Evolutionary conservation across 805 yeast species (phyloP), one percentile per base, ranked within the genome.

Genomic region (Schwanniomyces pseudopolymorphus): DNA sequence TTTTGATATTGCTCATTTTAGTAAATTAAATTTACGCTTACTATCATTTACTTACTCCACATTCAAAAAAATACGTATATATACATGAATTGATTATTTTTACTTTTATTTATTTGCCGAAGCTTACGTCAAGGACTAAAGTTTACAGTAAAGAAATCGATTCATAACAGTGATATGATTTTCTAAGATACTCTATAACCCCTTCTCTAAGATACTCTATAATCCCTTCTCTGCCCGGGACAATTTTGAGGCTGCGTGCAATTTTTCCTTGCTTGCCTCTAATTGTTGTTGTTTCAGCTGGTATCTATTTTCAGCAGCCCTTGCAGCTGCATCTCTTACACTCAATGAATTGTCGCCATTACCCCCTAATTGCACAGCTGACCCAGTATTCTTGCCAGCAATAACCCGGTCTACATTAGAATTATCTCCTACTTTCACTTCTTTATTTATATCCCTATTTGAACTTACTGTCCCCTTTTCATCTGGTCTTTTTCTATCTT

Each of bases 221-320:
- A 69, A 53, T 5, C 70, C 69, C 55, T 70, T 71, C 21, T 70
- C 74, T 37, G 49, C 56, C 46, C 53, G 55, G 13, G 72, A 62
- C 48, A 61, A 50, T 44, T 56, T 55, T 39, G 58, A 51, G 70
- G 67, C 60, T 14, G 62, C 56, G 54, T 62, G 55, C 33, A 72
- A 50, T 52, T 63, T 62, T 2, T 54, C 63, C 47, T 57, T 55
- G 44, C 74, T 68, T 16, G 56, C 56, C 44, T 56, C 52, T 19
- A 49, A 22, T 39, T 64, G 54, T 21, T 59, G 60, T 43, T 68
- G 67, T 21, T 60, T 64, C 38, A 55, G 58, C 25, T 60, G 50
- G 48, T 49, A 64, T 39, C 78, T 50, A 28, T 52, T 58, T 44
- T 72, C 71, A 1, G 77, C 77, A 5, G 78, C 78, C 36, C 49